Evolutionary conservation across 148 eudicot species (phyloP).

Genomic region (Rhododendron mucronatum): DNA sequence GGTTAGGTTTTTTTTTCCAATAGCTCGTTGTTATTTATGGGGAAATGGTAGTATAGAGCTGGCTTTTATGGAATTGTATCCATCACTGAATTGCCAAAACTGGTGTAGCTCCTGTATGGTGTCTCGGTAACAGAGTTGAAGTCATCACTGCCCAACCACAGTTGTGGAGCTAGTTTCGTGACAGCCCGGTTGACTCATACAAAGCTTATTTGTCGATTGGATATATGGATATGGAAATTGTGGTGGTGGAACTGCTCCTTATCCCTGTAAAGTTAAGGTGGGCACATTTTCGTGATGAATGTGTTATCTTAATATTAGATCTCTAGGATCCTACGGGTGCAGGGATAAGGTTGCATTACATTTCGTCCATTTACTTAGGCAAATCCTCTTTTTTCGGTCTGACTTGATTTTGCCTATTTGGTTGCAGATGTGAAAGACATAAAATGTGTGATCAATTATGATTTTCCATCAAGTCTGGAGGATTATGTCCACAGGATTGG

Average conservation of each 20-base stretch:
- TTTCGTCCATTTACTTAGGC: slow-evolving; percentile 1
- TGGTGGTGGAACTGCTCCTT: slow-evolving; percentile 83
- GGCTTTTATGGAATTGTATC: slow-evolving; percentile 22
- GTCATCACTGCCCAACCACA: slow-evolving; percentile 63
- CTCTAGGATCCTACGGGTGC: slow-evolving; percentile 51
- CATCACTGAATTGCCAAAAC: slow-evolving; percentile 27
- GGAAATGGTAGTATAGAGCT: slow-evolving; percentile 5
- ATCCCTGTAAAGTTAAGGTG: slow-evolving; percentile 99
- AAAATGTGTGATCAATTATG: slow-evolving; percentile 90
- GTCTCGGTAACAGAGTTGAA: slow-evolving; percentile 44
- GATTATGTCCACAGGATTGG: slow-evolving; percentile 98
- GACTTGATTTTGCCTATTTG: slow-evolving; percentile 11
- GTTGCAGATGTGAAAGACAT: slow-evolving; percentile 98
- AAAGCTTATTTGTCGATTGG: slow-evolving; percentile 47
- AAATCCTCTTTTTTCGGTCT: slow-evolving; percentile 1
- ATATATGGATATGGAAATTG: slow-evolving; percentile 38
- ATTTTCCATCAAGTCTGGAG: slow-evolving; percentile 86
- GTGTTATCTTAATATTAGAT: slow-evolving; percentile 66
- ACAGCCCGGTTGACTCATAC: slow-evolving; percentile 82
- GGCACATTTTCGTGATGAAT: slow-evolving; percentile 73
- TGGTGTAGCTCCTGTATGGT: slow-evolving; percentile 46
- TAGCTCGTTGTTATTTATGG: slow-evolving; percentile 1
- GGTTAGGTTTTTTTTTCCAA: not conserved
- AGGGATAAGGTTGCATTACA: slow-evolving; percentile 85
- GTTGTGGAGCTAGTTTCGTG: slow-evolving; percentile 71